Conservation (phyloP, 208 protist species). For the Acanthamoeba royreba region DNA sequence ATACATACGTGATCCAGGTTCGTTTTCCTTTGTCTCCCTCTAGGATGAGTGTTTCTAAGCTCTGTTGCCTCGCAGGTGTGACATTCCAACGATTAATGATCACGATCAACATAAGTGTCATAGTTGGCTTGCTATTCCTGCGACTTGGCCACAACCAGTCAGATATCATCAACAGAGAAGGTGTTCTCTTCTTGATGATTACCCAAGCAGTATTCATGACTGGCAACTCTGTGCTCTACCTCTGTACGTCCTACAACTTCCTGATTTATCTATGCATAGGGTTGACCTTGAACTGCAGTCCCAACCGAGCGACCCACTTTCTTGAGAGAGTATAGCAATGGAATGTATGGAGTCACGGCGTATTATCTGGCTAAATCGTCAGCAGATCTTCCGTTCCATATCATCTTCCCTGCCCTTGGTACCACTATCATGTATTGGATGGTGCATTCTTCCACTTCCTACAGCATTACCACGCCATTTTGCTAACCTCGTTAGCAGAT, state of each 20-base stretch:
- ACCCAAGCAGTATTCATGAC: background rate
- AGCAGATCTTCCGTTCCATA: constrained; percentile 12
- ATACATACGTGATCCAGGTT: background rate
- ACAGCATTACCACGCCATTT: background rate
- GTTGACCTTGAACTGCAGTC: constrained; percentile 12
- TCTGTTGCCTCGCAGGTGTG: background rate
- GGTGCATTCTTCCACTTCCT: background rate
- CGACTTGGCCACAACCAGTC: background rate
- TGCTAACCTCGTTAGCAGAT: background rate
- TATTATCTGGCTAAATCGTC: constrained; percentile 62
- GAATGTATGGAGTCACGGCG: constrained; percentile 11
- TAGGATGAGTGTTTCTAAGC: background rate
- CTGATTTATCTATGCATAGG: background rate
- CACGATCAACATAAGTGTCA: background rate
- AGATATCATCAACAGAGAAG: background rate
- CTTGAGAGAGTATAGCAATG: background rate
- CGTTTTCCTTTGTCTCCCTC: background rate
- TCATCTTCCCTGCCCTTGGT: constrained; percentile 54
- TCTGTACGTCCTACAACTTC: constrained; percentile 1
- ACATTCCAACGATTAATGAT: background rate
- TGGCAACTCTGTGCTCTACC: background rate
- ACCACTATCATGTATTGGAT: constrained; percentile 59
- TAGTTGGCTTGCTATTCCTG: background rate
- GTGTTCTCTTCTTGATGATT: background rate
- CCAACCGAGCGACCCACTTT: constrained; percentile 36